Percentiles rank a stretch among this genome's conserved stretches.
These are phyloP conservation scores for Cutaneotrichosporon spelunceum DNA, from an alignment of 1,284 basidiomycete genomes.

Conservation along the genomic window DNA sequence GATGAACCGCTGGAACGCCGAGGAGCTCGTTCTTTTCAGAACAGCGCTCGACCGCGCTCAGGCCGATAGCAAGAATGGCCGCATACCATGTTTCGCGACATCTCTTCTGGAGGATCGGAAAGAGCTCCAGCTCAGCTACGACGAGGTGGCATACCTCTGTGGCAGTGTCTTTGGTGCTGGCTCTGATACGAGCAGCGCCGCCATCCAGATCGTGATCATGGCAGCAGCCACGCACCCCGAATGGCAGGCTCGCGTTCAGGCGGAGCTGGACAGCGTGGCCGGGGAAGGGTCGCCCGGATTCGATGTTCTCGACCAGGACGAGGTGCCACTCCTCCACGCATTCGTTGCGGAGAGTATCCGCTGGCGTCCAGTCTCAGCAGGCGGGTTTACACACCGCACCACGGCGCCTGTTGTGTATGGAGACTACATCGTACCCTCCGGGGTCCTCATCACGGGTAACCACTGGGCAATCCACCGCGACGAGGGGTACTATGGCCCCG, in stretches of 20 bases:
- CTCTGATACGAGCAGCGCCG: conserved; percentile 55
- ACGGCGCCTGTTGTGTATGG: conserved; percentile 12
- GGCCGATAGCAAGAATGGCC: conserved; percentile 25
- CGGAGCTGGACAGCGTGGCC: conserved; percentile 59
- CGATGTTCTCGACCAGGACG: conserved; percentile 12
- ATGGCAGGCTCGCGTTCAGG: conserved; percentile 58
- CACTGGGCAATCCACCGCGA: conserved; percentile 33
- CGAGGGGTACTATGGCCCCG: conserved; percentile 26
- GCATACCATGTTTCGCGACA: conserved; percentile 12
- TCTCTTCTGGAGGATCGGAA: conserved; percentile 8
- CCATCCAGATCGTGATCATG: conserved; percentile 60
- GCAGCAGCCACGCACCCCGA: conserved; percentile 63
- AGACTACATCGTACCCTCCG: conserved; percentile 10
- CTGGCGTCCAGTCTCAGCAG: conserved; percentile 25
- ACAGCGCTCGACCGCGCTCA: conserved; percentile 56
- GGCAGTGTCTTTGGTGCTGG: conserved; percentile 20
- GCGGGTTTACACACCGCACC: conserved; percentile 25
- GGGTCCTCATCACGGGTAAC: conserved; percentile 18
- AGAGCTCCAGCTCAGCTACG: conserved; percentile 10
- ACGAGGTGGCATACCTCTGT: conserved; percentile 27
- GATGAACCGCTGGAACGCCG: conserved; percentile 57
- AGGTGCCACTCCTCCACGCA: conserved; percentile 12
- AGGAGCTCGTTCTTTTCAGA: conserved; percentile 61
- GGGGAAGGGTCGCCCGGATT: conserved; percentile 13
- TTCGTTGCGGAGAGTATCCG: conserved; percentile 23